phyloP scores from a whole-genome alignment of 2,329 filamentous ascomycete genomes.

The Pezicula radicicola region DNA sequence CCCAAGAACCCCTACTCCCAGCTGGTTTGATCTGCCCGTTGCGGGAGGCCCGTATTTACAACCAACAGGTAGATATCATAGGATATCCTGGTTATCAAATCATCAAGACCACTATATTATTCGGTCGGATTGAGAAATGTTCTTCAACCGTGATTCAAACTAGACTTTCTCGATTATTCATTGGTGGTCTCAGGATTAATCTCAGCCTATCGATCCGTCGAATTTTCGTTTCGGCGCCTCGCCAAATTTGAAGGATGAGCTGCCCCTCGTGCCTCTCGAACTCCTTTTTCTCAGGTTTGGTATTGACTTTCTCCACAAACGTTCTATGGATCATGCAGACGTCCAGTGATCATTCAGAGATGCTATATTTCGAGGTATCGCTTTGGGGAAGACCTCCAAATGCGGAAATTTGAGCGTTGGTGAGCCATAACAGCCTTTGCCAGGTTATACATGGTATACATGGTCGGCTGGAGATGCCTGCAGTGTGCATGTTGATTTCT shows the following conservation, averaged over 20 bases:
- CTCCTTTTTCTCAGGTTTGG: constrained; percentile 1
- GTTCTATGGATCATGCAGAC: neutral
- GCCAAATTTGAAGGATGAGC: constrained; percentile 9
- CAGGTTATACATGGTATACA: neutral
- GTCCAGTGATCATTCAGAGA: neutral
- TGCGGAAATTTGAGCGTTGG: constrained; percentile 4
- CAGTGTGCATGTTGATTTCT: constrained; percentile 6
- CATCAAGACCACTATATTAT: neutral
- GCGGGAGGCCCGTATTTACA: neutral
- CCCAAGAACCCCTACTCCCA: neutral
- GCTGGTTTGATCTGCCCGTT: neutral
- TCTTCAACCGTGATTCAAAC: constrained; percentile 5
- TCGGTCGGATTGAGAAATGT: constrained; percentile 1
- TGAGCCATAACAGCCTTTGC: constrained; percentile 1
- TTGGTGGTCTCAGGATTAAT: constrained; percentile 15
- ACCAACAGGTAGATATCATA: neutral
- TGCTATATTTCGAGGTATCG: neutral
- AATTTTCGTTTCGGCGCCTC: constrained; percentile 13
- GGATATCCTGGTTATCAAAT: neutral
- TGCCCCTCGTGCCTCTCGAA: neutral
- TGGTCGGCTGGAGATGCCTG: constrained; percentile 6
- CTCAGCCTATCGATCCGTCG: constrained; percentile 18
- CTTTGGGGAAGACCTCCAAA: neutral
- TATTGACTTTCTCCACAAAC: constrained; percentile 11
- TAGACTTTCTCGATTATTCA: constrained; percentile 8